These are phyloP conservation scores for Yarrowia yakushimensis DNA, from an alignment of 805 yeast species.

Conservation along the genomic window DNA sequence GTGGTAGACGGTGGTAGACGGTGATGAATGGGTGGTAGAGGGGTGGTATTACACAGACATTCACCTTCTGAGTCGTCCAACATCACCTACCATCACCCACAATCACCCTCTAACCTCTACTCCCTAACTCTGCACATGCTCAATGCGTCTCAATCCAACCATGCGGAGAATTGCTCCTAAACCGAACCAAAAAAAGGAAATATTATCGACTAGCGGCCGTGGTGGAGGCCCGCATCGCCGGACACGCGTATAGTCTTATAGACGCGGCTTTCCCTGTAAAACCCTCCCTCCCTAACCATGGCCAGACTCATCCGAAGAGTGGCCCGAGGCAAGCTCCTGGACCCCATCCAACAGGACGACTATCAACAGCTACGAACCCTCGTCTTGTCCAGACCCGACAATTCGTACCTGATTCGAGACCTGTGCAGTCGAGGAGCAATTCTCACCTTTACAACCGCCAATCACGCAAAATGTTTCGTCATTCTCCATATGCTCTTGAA, in stretches of 20 bases:
- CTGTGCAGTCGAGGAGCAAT: conserved; percentile 7
- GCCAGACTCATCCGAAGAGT: background rate
- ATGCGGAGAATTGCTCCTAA: conserved; percentile 8
- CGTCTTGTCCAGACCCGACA: background rate
- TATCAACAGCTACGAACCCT: background rate
- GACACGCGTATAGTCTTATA: background rate
- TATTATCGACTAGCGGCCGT: no score
- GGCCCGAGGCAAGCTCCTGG: conserved; percentile 1
- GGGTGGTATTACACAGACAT: no score
- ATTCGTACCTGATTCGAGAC: background rate
- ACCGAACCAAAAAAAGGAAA: no score
- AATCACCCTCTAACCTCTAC: background rate
- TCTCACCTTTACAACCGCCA: background rate
- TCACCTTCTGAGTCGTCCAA: no score
- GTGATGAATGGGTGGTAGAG: no score
- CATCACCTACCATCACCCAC: background rate
- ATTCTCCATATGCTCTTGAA: conserved; percentile 14
- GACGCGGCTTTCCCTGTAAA: background rate
- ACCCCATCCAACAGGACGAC: background rate
- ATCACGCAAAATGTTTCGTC: background rate
- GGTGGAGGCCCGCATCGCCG: no score
- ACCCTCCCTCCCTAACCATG: no score
- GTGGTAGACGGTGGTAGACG: no score
- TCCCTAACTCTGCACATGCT: conserved; percentile 9
- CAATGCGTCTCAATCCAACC: conserved; percentile 20